Conservation (phyloP, 371 early-diverging fungal species). For the Lichtheimia ornata region DNA sequence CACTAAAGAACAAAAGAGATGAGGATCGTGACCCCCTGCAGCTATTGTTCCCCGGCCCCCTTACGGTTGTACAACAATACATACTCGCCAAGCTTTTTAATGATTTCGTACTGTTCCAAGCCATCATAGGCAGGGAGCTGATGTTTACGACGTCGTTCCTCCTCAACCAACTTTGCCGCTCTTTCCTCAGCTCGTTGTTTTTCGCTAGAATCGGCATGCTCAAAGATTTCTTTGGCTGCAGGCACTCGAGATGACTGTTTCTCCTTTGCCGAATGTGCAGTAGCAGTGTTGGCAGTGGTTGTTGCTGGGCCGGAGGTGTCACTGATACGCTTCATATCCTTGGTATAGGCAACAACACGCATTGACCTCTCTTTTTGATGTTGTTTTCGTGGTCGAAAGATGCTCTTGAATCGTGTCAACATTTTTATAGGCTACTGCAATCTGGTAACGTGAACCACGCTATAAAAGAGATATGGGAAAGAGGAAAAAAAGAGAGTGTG, state of each 20-base stretch:
- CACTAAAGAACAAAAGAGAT: constrained; percentile 45
- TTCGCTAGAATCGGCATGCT: constrained; percentile 9
- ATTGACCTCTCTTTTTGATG: neutral
- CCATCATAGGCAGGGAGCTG: constrained; percentile 53
- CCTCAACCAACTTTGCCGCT: constrained; percentile 14
- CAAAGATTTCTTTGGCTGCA: neutral
- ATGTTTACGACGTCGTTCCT: constrained; percentile 17
- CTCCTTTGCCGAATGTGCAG: constrained; percentile 2
- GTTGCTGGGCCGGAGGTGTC: neutral
- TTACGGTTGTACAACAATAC: constrained; percentile 18
- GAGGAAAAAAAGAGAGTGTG: neutral
- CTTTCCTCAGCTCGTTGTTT: constrained; percentile 9
- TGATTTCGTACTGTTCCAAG: constrained; percentile 50
- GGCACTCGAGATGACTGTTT: neutral
- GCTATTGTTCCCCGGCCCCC: neutral
- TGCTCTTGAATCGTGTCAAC: constrained; percentile 8
- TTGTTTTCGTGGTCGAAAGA: constrained; percentile 11
- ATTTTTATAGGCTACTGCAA: neutral
- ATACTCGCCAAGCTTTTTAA: constrained; percentile 73
- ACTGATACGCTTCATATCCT: constrained; percentile 7
- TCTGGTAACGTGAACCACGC: neutral
- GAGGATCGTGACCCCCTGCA: neutral
- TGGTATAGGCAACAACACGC: neutral
- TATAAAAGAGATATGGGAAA: neutral
- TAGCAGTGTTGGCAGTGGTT: neutral